Evolutionary conservation across 192 early-diverging fungal genomes (phyloP).

Genomic region (Diversispora eburnea): DNA sequence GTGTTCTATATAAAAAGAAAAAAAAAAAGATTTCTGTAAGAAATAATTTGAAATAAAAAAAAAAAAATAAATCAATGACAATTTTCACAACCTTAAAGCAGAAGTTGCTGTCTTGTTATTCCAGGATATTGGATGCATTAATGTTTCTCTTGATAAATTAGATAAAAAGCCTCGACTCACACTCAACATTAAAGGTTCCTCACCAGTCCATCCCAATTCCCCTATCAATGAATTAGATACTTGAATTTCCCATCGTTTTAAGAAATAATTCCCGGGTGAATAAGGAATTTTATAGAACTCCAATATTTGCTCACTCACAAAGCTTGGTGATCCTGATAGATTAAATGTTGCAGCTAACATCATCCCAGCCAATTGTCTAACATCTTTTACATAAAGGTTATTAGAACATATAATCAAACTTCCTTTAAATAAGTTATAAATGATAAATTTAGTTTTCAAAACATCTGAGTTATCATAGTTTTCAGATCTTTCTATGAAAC

Average conservation of each 20-base stretch:
- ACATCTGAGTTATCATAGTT: neutral
- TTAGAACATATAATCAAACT: slow-evolving; percentile 28
- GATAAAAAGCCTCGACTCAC: slow-evolving; percentile 39
- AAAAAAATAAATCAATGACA: neutral
- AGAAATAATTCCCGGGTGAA: neutral
- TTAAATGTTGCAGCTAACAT: slow-evolving; percentile 34
- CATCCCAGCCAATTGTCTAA: slow-evolving; percentile 43
- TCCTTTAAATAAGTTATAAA: slow-evolving; percentile 22
- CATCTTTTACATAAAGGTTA: slow-evolving; percentile 34
- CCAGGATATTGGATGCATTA: slow-evolving; percentile 11
- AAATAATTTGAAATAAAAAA: neutral
- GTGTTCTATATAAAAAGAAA: neutral
- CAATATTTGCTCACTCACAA: slow-evolving; percentile 23
- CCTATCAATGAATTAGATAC: slow-evolving; percentile 9
- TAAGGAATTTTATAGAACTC: slow-evolving; percentile 30
- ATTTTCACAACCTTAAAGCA: neutral
- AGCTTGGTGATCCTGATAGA: slow-evolving; percentile 4
- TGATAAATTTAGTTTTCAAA: neutral
- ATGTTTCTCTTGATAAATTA: slow-evolving; percentile 27
- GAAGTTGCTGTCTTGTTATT: neutral
- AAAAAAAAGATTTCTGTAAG: neutral
- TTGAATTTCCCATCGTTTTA: slow-evolving; percentile 1
- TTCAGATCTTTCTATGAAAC: neutral
- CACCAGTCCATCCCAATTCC: slow-evolving; percentile 29
- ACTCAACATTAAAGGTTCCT: slow-evolving; percentile 34